These are phyloP conservation scores for Cryptococcus sp. DNA, from an alignment of 1,284 basidiomycete genomes.

Conservation along the genomic window DNA sequence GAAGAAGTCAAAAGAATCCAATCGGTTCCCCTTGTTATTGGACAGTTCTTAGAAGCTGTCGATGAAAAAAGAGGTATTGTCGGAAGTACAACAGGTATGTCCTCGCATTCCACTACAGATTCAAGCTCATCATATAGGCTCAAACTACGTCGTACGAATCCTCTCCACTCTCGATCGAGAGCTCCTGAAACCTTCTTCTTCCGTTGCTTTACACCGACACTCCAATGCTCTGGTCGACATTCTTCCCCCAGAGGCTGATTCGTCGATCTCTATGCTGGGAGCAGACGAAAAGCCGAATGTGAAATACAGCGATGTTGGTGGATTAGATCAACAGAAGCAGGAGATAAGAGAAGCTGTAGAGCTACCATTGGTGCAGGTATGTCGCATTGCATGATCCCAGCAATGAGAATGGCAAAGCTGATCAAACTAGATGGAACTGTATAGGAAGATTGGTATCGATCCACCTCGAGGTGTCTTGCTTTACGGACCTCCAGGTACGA, in stretches of 20 bases:
- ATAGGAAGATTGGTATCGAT: slow-evolving; percentile 99
- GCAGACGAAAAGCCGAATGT: slow-evolving; percentile 93
- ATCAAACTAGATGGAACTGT: slow-evolving; percentile 78
- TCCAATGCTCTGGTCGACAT: slow-evolving; percentile 99
- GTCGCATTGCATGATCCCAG: slow-evolving; percentile 3
- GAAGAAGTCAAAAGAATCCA: slow-evolving; percentile 99
- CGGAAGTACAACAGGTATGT: slow-evolving; percentile 80
- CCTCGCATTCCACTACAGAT: not conserved
- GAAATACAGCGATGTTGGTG: slow-evolving; percentile 84
- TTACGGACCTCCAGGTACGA: slow-evolving; percentile 80
- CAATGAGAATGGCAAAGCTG: slow-evolving; percentile 4
- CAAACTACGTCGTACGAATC: slow-evolving; percentile 97
- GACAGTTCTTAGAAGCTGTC: slow-evolving; percentile 98
- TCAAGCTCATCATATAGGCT: slow-evolving; percentile 54
- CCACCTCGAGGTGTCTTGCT: slow-evolving; percentile 90
- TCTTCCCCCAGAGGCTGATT: slow-evolving; percentile 96
- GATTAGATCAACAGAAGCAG: slow-evolving; percentile 97
- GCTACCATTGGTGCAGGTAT: slow-evolving; percentile 72
- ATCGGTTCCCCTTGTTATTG: slow-evolving; percentile 98
- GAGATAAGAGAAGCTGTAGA: slow-evolving; percentile 99
- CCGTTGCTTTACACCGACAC: slow-evolving; percentile 95
- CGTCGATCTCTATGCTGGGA: slow-evolving; percentile 89
- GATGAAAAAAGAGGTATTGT: slow-evolving; percentile 98
- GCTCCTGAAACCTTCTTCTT: slow-evolving; percentile 92
- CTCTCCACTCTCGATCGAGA: slow-evolving; percentile 96